Evolutionary conservation across 805 yeast genomes (phyloP).

Genomic region (Saturnispora zaruensis): DNA sequence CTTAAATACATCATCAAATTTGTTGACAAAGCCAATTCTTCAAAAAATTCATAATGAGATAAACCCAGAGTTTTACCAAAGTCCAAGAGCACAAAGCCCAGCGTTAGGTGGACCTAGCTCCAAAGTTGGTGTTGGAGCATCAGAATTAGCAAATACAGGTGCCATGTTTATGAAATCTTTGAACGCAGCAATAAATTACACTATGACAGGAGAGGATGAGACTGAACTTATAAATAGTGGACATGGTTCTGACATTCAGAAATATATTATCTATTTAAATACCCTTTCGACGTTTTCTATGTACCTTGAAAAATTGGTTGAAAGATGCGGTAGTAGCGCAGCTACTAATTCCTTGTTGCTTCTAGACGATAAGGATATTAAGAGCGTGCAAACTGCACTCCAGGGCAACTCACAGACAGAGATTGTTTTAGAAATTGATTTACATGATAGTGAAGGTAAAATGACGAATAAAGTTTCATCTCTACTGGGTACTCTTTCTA

Average conservation of each 20-base stretch:
- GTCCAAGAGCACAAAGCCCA: conserved; percentile 10
- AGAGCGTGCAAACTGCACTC: conserved; percentile 17
- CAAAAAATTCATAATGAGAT: conserved; percentile 15
- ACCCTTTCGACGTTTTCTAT: conserved; percentile 56
- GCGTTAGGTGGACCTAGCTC: conserved; percentile 15
- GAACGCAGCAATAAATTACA: conserved; percentile 29
- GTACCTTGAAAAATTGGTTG: conserved; percentile 47
- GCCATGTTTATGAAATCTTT: conserved; percentile 33
- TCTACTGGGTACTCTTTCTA: conserved; percentile 6
- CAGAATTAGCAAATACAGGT: conserved; percentile 21
- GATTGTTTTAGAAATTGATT: conserved; percentile 16
- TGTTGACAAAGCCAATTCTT: conserved; percentile 17
- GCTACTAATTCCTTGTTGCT: conserved; percentile 24
- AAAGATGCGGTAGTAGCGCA: conserved; percentile 29
- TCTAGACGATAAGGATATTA: conserved; percentile 27
- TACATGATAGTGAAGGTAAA: conserved; percentile 10
- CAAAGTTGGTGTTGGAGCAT: conserved; percentile 22
- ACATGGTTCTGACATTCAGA: conserved; percentile 31
- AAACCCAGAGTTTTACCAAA: not conserved
- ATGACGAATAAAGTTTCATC: conserved; percentile 7
- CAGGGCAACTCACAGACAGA: conserved; percentile 12
- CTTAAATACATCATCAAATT: conserved; percentile 30
- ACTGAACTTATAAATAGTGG: conserved; percentile 28
- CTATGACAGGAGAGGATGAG: conserved; percentile 29
- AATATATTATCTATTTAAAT: conserved; percentile 62